phyloP scores from a whole-genome alignment of 2,329 filamentous ascomycete genomes.

The Esteya vermicola region DNA sequence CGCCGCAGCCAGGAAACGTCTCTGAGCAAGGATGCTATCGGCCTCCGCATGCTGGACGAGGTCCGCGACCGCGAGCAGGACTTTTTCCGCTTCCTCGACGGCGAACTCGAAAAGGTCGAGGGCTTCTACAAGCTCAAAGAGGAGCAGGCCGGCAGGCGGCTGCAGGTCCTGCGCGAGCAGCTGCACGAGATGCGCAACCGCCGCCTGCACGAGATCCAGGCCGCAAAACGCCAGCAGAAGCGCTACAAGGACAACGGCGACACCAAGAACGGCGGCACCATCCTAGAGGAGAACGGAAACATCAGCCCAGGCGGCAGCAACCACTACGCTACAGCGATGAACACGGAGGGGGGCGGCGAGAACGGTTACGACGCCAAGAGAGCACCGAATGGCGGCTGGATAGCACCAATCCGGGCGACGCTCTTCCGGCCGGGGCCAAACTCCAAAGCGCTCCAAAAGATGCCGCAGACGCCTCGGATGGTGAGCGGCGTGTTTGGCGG shows the following conservation, averaged over 20 bases:
- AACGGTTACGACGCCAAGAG: too few species aligned
- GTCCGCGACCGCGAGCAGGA: slow-evolving; percentile 65
- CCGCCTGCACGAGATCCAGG: slow-evolving; percentile 56
- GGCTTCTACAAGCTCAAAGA: slow-evolving; percentile 81
- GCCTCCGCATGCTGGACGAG: slow-evolving; percentile 27
- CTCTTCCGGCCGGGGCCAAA: slow-evolving; percentile 45
- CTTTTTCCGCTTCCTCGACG: slow-evolving; percentile 75
- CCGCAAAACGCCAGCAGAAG: slow-evolving; percentile 22
- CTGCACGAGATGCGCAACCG: slow-evolving; percentile 86
- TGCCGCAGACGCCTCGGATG: slow-evolving; percentile 36
- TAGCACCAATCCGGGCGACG: slow-evolving; percentile 38
- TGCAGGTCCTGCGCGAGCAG: slow-evolving; percentile 62
- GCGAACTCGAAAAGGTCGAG: slow-evolving; percentile 83
- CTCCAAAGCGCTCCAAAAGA: slow-evolving; percentile 41
- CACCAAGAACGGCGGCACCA: slow-evolving; percentile 13
- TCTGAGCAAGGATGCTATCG: slow-evolving; percentile 14
- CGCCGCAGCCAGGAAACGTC: slow-evolving; percentile 22
- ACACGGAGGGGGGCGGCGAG: too few species aligned
- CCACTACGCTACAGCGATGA: too few species aligned
- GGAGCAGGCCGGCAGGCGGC: slow-evolving; percentile 61
- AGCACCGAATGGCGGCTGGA: too few species aligned
- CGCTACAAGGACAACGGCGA: slow-evolving; percentile 3
- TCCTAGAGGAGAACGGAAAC: slow-evolving; percentile 2
- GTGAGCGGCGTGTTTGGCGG: too few species aligned
- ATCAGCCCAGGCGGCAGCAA: too few species aligned